Base-by-base conservation (phyloP, 805 yeast genomes). In the Vanderwaltozyma polyspora region DNA sequence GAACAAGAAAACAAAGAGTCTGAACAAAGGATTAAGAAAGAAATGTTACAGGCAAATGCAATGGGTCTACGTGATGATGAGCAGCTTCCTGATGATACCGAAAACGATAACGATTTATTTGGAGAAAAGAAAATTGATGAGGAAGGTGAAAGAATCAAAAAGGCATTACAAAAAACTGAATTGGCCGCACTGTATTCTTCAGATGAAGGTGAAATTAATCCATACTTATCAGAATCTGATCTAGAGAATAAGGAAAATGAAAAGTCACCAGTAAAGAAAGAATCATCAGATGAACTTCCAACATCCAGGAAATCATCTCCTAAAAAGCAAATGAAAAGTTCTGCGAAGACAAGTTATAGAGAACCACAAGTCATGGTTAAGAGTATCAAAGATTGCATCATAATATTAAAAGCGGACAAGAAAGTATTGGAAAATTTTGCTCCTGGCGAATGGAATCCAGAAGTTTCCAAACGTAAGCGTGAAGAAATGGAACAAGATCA, bases 1-100 rank as follows among this genome's bases (percentile, higher is more conserved):
- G 97, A 89, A 52, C 95, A 91, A 51, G 97, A 91, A 52, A 82
- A 84, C 55, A 86, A 81, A 55, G 81, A 85, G 42, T 81, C 86
- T 33, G 95, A 91, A 58, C 73, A 69, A 44, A 77, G 82, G 48
- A 78, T 84, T 54, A 85, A 83, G 56, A 76, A 70, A 43, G 94
- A 84, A 56, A 83, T 82, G 94, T 62, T 79, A 39, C 72, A 76
- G 43, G 94, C 94, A 2, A 79, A 78, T 34, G 82, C 79, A 28
- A 70, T 83, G 63, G 70, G 71, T 31, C 59, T 64, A 21, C 75
- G 72, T 35, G 86, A 79, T 23, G 77, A 68, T 22, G 72, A 70
- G 32, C 74, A 65, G 17, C 69, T 58, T 9, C 74, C 62, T 12
- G 77, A 64, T n/a, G 74, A 70, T 13, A 80, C 74, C 34, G 79